Base-by-base conservation (phyloP, 2,329 filamentous ascomycete species). In the Cladosporium sp. region DNA sequence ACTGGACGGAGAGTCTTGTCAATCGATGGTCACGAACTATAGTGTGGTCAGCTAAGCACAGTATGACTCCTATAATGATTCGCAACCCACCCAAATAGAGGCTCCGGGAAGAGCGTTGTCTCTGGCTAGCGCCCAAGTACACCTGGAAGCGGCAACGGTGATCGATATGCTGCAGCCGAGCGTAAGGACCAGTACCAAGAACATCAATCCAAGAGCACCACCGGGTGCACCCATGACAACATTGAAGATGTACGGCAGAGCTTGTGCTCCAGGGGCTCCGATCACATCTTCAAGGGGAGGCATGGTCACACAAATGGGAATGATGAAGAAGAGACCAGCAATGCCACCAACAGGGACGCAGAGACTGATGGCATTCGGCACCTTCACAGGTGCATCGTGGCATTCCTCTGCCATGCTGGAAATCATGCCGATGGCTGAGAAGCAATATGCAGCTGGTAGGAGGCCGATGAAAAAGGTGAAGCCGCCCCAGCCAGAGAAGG, bases 381-480 rank as follows among this genome's bases (percentile, higher is more conserved):
- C 71, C 62, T 80, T 80, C 20, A 78, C 60, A 4, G 78, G 74
- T 1, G 83, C 80, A 51, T 83, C 74, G 7, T 74, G 68, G 36
- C 79, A 82, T 68, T 85, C 83, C 70, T 86, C 83, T 1, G 82
- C 82, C 83, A 85, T 86, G 8, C 80, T 79, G 0, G 80, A 77
- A 56, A 85, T 80, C 83, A 86, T 85, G 2, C 83, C 83, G 22
- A 86, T 75, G 2, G 82, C 83, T 0, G 79, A 61, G 53, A 66
- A 66, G 28, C 61, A 57, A 25, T 66, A 66, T 47, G 67, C 62
- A 17, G 51, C 76, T 1, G 83, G 83, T 2, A 86, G 71, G 9
- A 85, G 75, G 20, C 83, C 83, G 59, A 87, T 85, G 70, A 83
- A 84, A 69, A 86, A 85, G 0, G 80, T 81, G 64, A 86, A 85